phyloP scores from a whole-genome alignment of 352 stramenopile species.

The Phytophthora boehmeriae region DNA sequence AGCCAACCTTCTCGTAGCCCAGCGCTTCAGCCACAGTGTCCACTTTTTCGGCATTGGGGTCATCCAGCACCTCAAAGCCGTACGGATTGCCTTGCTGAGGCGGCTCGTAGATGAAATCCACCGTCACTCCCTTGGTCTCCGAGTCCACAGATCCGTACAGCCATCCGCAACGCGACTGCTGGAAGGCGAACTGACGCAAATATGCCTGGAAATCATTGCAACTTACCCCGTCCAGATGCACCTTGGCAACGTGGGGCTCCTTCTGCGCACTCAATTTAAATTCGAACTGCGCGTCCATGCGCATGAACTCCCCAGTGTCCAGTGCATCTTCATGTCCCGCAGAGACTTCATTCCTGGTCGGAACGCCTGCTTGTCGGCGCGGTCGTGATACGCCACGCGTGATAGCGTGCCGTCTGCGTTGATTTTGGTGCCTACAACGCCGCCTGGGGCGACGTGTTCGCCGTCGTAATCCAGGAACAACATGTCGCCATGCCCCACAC shows the following conservation, averaged over 20 bases:
- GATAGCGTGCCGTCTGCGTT: slow-evolving; percentile 82
- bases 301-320: slow-evolving; percentile 98
- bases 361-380: slow-evolving; percentile 88
- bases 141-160: slow-evolving; percentile 93
- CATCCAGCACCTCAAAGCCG: slow-evolving; percentile 93
- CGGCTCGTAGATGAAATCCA: slow-evolving; percentile 97
- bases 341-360: slow-evolving; percentile 95
- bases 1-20: slow-evolving; percentile 94
- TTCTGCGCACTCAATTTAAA: slow-evolving; percentile 98
- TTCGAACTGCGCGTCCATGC: slow-evolving; percentile 97
- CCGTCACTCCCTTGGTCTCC: slow-evolving; percentile 87
- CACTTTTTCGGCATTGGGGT: slow-evolving; percentile 87
- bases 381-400: slow-evolving; percentile 78
- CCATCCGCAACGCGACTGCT: slow-evolving; percentile 94
- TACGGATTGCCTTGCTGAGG: slow-evolving; percentile 90
- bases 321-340: slow-evolving; percentile 99
- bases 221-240: slow-evolving; percentile 88
- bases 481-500: slow-evolving; percentile 81
- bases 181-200: slow-evolving; percentile 91
- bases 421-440: slow-evolving; percentile 68
- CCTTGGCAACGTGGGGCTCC: slow-evolving; percentile 74
- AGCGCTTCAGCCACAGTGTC: slow-evolving; percentile 88
- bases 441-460: slow-evolving; percentile 58
- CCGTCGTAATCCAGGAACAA: slow-evolving; percentile 81
- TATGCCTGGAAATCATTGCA: slow-evolving; percentile 93